These are phyloP conservation scores for Aspergillus latus DNA, from an alignment of 2,329 filamentous ascomycete species.

Conservation along the genomic window DNA sequence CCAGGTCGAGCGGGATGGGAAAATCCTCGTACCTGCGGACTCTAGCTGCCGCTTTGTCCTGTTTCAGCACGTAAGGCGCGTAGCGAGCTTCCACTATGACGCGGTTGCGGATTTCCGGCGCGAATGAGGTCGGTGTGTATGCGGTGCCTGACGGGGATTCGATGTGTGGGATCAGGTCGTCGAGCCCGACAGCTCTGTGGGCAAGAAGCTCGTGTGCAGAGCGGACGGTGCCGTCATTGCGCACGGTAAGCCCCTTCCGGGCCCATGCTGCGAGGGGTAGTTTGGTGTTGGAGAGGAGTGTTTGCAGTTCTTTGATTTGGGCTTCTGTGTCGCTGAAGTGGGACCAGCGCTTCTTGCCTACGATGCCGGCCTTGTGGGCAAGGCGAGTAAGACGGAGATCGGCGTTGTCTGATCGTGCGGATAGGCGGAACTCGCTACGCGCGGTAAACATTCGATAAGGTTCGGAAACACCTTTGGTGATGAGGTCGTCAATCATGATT, in stretches of 20 bases:
- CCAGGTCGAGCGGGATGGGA: constrained; percentile 68
- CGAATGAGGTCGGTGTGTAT: constrained; percentile 52
- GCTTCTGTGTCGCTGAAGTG: constrained; percentile 64
- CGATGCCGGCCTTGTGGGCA: constrained; percentile 73
- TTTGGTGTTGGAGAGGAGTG: constrained; percentile 58
- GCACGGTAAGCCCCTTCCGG: constrained; percentile 66
- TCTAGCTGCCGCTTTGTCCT: constrained; percentile 63
- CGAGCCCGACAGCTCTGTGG: constrained; percentile 59
- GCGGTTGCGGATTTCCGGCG: constrained; percentile 62
- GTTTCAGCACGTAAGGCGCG: constrained; percentile 77
- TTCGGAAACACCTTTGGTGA: constrained; percentile 94
- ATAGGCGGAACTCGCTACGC: constrained; percentile 92
- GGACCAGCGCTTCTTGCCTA: constrained; percentile 76
- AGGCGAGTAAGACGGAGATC: constrained; percentile 80
- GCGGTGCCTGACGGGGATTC: constrained; percentile 27
- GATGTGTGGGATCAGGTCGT: constrained; percentile 59
- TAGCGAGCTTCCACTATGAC: constrained; percentile 82
- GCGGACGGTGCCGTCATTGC: constrained; percentile 65
- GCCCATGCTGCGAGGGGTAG: constrained; percentile 67
- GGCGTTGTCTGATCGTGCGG: constrained; percentile 88
- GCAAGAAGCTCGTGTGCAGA: constrained; percentile 79
- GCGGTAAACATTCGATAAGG: constrained; percentile 99
- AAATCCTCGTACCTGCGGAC: constrained; percentile 77
- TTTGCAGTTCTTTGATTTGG: constrained; percentile 67
- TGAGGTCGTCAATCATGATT: constrained; percentile 96